Percentiles rank a stretch among this genome's conserved stretches.
Conservation (phyloP, 225 moss, liverwort and hornwort genomes). For the Sphagnum tenellum region DNA sequence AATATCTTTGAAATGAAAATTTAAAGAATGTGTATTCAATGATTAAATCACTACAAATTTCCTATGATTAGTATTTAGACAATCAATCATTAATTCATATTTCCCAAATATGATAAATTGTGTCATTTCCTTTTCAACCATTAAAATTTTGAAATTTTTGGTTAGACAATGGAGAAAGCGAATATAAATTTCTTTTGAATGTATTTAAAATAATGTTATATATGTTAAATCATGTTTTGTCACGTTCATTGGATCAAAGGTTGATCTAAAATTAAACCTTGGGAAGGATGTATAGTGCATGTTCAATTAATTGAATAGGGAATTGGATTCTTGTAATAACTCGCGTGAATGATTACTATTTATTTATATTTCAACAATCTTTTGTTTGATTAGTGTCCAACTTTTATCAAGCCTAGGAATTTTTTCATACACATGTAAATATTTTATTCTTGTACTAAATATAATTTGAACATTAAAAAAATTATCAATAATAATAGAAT, state of each 20-base stretch:
- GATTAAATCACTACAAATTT: background rate
- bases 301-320: background rate
- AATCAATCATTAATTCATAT: too few species aligned
- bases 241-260: background rate
- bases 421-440: background rate
- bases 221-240: background rate
- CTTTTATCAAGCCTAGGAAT: background rate
- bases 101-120: background rate
- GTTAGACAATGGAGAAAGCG: background rate
- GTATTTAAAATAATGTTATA: too few species aligned
- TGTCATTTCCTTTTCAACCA: background rate
- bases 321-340: background rate
- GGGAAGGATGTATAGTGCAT: background rate
- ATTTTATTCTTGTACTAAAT: background rate
- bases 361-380: too few species aligned
- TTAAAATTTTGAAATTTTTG: background rate
- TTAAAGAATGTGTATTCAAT: background rate
- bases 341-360: background rate
- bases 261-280: background rate
- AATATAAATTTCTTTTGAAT: background rate
- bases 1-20: background rate
- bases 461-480: too few species aligned
- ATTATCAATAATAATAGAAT: background rate
- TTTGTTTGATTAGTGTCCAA: too few species aligned
- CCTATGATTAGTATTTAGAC: background rate